Evolutionary conservation across 2,329 filamentous ascomycete genomes (phyloP), one percentile per base, ranked within the genome.

Genomic region (Metarhizium brunneum): DNA sequence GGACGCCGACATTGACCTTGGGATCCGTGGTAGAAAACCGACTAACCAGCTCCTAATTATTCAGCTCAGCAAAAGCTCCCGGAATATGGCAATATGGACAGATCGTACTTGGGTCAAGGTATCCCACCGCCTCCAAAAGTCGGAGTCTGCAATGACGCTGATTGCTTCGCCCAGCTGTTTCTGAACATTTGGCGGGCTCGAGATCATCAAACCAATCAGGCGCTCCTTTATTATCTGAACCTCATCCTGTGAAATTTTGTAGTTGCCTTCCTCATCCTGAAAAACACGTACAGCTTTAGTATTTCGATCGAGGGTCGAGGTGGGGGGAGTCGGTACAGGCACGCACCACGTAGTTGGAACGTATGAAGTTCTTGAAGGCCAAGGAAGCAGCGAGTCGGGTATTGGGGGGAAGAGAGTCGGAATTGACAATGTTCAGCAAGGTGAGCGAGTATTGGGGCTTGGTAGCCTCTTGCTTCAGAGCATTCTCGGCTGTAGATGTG

Each of bases 341-440:
- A 76, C 83, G 63, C 73, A 87, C 85, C 64, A 90, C 89, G 84
- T 95, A 99, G 77, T 91, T 94, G 68, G 88, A 84, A 71, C 88
- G 88, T 67, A 99, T 91, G 72, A 96, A 95, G 77, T 99, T 99
- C 76, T 99, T 99, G 82, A 99, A 99, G 76, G 89, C 94, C 58
- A 99, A 80, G 32, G 94, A 90, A 65, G 88, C 90, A 6, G 92
- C 84, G 47, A 99, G 84, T 59, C 94, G 86, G 58, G 89, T 94
- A 65, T 89, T 92, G 61, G 79, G 74, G 45, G 90, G 85, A 60
- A 87, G 82, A 47, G 81, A 76, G 56, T 85, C 82, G 62, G 87
- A 84, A 60, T 88, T 90, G 65, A 96, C 90, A 67, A 97, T 95
- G 65, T 92, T 91, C 53, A 99, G 87, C 54, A 99, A 84, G 55